Percentiles rank a stretch among this genome's conserved stretches.
Evolutionary conservation across 129 eudicot genomes (phyloP).

Genomic region (Solidago caesia): DNA sequence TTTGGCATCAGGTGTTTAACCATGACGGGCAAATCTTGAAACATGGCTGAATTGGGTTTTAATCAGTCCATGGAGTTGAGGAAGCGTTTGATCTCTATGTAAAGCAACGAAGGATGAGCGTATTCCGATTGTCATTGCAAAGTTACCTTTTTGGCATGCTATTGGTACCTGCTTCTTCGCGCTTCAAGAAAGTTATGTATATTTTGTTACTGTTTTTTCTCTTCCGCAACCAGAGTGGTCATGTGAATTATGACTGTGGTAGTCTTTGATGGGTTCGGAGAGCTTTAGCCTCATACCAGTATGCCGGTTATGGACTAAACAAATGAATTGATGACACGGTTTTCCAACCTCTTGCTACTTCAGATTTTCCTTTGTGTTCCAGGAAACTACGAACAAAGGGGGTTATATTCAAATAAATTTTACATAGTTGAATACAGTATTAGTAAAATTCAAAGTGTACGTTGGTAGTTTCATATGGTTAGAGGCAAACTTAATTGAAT

Average conservation of each 20-base stretch:
- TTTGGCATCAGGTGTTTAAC: conserved; percentile 60
- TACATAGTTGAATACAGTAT: no score
- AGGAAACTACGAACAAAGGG: no score
- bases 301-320: no score
- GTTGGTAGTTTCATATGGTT: no score
- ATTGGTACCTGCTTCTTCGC: conserved; percentile 27
- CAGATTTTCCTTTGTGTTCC: no score
- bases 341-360: no score
- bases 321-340: no score
- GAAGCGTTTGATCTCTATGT: conserved; percentile 42
- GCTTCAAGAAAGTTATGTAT: conserved; percentile 28
- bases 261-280: conserved; percentile 34
- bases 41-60: conserved; percentile 38
- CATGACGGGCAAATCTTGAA: conserved; percentile 43
- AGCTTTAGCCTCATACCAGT: no score
- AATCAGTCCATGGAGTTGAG: conserved; percentile 11
- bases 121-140: conserved; percentile 46
- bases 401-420: no score
- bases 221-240: conserved; percentile 35
- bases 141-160: conserved; percentile 48
- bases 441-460: no score
- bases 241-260: conserved; percentile 62
- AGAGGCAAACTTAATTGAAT: no score
- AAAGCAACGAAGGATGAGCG: conserved; percentile 46
- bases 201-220: conserved; percentile 35